Percentiles rank a stretch among this genome's conserved stretches.
Conservation (phyloP, 371 early-diverging fungal species). For the Haplosporangium sp. region DNA sequence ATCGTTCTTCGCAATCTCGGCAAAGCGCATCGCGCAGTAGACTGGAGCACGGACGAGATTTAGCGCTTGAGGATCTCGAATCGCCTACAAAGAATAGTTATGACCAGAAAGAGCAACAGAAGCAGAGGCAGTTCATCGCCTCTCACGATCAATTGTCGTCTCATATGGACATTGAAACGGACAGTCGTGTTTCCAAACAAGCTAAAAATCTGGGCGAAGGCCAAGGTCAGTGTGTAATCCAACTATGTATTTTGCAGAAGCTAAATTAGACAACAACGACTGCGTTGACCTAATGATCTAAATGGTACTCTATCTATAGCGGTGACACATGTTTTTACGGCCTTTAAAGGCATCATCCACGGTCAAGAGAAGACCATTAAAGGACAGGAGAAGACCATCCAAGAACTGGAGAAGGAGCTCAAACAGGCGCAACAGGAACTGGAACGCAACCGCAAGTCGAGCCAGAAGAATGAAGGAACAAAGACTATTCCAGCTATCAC, state of each 20-base stretch:
- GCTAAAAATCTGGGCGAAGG: slow-evolving; percentile 27
- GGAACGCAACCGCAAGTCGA: slow-evolving; percentile 16
- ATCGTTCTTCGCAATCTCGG: background rate
- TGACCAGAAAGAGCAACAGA: background rate
- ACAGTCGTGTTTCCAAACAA: too few species aligned
- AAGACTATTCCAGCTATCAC: background rate
- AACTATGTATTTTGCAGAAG: too few species aligned
- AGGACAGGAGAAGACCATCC: slow-evolving; percentile 1
- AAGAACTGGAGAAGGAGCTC: slow-evolving; percentile 23
- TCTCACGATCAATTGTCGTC: too few species aligned
- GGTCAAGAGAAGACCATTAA: slow-evolving; percentile 29
- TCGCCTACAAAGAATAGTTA: slow-evolving; percentile 26
- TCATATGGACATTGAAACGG: too few species aligned
- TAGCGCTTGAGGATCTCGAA: slow-evolving; percentile 33
- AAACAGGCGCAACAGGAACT: slow-evolving; percentile 20
- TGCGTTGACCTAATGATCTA: too few species aligned
- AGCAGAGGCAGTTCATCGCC: too few species aligned
- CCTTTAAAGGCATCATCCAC: slow-evolving; percentile 38
- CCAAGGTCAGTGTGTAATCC: slow-evolving; percentile 25
- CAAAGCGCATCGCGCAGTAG: slow-evolving; percentile 4
- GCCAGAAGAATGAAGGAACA: slow-evolving; percentile 20
- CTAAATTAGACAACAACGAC: too few species aligned
- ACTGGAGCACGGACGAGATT: slow-evolving; percentile 37
- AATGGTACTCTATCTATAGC: slow-evolving; percentile 9
- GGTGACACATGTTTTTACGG: slow-evolving; percentile 22